These are phyloP conservation scores for Bretziella fagacearum DNA, from an alignment of 2,329 filamentous ascomycete species.

Conservation along the genomic window DNA sequence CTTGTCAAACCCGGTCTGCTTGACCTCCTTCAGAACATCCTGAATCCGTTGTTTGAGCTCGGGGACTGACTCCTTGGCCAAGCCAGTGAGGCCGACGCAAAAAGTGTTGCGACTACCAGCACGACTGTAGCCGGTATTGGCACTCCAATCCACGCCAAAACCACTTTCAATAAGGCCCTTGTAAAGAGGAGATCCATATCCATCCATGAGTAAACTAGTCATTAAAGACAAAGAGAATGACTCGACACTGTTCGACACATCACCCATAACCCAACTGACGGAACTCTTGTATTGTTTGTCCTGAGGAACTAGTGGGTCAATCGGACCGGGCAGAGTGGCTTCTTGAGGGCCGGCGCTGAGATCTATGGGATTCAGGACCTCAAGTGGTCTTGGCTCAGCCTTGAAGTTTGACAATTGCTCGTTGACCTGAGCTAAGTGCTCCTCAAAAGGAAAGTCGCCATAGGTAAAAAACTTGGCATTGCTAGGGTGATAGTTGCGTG, in stretches of 20 bases:
- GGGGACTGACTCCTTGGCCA: slow-evolving; percentile 60
- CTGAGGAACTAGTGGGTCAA: slow-evolving; percentile 70
- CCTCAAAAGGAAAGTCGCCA: slow-evolving; percentile 70
- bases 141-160: slow-evolving; percentile 81
- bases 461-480: slow-evolving; percentile 95
- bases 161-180: slow-evolving; percentile 75
- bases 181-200: slow-evolving; percentile 89
- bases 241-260: slow-evolving; percentile 67
- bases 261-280: slow-evolving; percentile 77
- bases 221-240: slow-evolving; percentile 74
- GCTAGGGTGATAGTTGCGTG: slow-evolving; percentile 88
- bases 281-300: slow-evolving; percentile 90
- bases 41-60: slow-evolving; percentile 61
- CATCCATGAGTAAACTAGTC: slow-evolving; percentile 72
- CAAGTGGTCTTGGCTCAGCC: slow-evolving; percentile 34
- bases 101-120: slow-evolving; percentile 66
- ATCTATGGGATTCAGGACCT: slow-evolving; percentile 52
- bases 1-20: slow-evolving; percentile 65
- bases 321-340: slow-evolving; percentile 59
- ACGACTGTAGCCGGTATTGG: slow-evolving; percentile 81
- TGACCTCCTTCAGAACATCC: slow-evolving; percentile 51
- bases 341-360: slow-evolving; percentile 48
- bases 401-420: slow-evolving; percentile 57
- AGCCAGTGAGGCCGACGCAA: slow-evolving; percentile 80
- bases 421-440: slow-evolving; percentile 67